A percentile compares a stretch with the other conserved stretches of the same genome.
These are phyloP conservation scores for Knufia fluminis DNA, from an alignment of 2,329 filamentous ascomycete species.

Conservation along the genomic window DNA sequence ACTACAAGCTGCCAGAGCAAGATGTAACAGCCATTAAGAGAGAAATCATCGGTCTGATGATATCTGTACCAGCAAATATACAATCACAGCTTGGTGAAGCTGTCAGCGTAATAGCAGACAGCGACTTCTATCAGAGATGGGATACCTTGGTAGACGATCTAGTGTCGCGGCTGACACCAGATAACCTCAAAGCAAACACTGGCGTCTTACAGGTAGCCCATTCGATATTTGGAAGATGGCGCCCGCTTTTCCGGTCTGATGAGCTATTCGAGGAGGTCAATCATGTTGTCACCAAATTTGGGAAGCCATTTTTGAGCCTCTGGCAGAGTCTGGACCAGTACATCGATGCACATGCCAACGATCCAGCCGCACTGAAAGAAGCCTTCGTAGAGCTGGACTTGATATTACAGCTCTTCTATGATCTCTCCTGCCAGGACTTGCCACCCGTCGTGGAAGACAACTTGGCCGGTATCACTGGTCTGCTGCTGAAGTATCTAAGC, in stretches of 20 bases:
- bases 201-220: constrained; percentile 95
- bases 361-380: constrained; percentile 63
- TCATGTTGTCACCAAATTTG: constrained; percentile 82
- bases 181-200: constrained; percentile 76
- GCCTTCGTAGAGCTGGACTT: constrained; percentile 82
- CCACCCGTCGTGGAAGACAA: constrained; percentile 92
- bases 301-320: constrained; percentile 69
- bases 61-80: constrained; percentile 73
- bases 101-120: constrained; percentile 94
- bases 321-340: constrained; percentile 43
- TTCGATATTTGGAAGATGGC: constrained; percentile 94
- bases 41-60: constrained; percentile 95
- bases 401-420: constrained; percentile 85
- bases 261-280: constrained; percentile 92
- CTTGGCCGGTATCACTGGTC: constrained; percentile 61
- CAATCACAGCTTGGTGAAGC: constrained; percentile 93
- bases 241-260: constrained; percentile 86
- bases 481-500: constrained; percentile 86
- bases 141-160: constrained; percentile 92
- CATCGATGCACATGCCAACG: constrained; percentile 64
- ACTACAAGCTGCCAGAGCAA: constrained; percentile 73
- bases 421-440: constrained; percentile 94
- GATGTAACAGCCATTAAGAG: constrained; percentile 89
- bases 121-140: constrained; percentile 94
- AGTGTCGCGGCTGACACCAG: constrained; percentile 72